Evolutionary conservation across 345 rosid species (phyloP), one percentile per base, ranked within the genome.

Genomic region (Reutealis trisperma): DNA sequence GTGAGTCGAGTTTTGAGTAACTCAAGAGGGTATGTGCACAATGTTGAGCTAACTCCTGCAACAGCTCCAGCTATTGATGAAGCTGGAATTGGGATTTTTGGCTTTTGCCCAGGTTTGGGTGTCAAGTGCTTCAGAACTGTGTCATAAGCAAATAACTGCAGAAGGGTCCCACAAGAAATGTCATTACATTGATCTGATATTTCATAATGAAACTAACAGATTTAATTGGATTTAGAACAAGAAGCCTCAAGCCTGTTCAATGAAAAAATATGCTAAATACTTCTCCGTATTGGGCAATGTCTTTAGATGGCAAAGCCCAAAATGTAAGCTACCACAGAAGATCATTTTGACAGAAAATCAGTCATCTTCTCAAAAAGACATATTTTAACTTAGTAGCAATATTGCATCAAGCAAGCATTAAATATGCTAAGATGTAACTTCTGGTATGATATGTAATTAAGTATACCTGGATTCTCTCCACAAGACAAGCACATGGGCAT

Each of bases 11-110:
- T 94, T 84, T 94, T 94, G 77, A 94, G 84, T 69, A 94, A 83
- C 76, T 94, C 96, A 5, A 94, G 96, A 55, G 98, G 98, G 82
- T 94, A 94, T 2, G 94, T 94, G 84, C 87, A 90, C 75, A 94
- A 84, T 3, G 97, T 92, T 5, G 94, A 93, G 87, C 92, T 89
- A 66, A 94, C 92, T 77, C 98, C 98, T 66, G 98, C 97, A 84
- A 92, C 86, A 16, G 97, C 98, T 54, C 98, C 98, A 0, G 98
- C 98, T 25, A 94, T 82, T 71, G 89, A 80, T 0, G 98, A 94
- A 19, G 97, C 90, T 10, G 98, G 97, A 51, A 92, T 74, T 2
- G 88, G 93, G 16, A 91, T 71, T 80, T 87, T 90, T 0, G 90
- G 81, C 41, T 84, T 84, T 76, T 92, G 93, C 49, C 94, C 97